phyloP scores from a whole-genome alignment of 768 basidiomycete genomes.

The Pleurotus pulmonarius region DNA sequence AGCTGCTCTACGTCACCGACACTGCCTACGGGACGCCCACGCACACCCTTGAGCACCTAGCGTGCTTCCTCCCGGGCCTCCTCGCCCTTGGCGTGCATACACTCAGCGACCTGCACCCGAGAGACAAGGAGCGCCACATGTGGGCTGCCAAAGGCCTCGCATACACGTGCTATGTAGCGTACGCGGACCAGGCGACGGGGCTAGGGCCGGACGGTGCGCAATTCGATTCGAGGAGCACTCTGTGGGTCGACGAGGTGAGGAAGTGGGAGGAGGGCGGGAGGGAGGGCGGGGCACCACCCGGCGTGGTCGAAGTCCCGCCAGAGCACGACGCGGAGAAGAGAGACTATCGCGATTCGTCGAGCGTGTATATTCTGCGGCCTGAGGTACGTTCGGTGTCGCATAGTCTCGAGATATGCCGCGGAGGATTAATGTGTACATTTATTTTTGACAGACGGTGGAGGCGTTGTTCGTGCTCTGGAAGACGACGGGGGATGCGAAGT shows the following conservation, averaged over 20 bases:
- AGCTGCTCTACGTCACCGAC: conserved; percentile 65
- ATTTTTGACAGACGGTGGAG: conserved; percentile 57
- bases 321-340: conserved; percentile 25
- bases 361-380: conserved; percentile 59
- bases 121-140: conserved; percentile 49
- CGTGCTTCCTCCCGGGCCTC: conserved; percentile 67
- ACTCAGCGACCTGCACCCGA: conserved; percentile 28
- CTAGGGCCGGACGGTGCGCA: conserved; percentile 60
- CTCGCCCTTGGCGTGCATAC: conserved; percentile 59
- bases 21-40: conserved; percentile 26
- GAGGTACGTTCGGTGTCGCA: conserved; percentile 45
- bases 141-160: conserved; percentile 78
- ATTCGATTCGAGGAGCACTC: conserved; percentile 16
- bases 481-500: conserved; percentile 60
- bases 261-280: conserved; percentile 46
- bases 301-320: conserved; percentile 40
- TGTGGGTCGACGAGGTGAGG: conserved; percentile 46
- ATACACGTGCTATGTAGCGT: conserved; percentile 66
- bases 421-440: neutral
- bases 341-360: conserved; percentile 51
- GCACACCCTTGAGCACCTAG: conserved; percentile 59
- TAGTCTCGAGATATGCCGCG: neutral
- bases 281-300: conserved; percentile 44
- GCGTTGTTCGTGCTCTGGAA: conserved; percentile 73
- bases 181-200: conserved; percentile 68